Conservation (phyloP, 2,329 filamentous ascomycete genomes). For the Diaporthe capsici region DNA sequence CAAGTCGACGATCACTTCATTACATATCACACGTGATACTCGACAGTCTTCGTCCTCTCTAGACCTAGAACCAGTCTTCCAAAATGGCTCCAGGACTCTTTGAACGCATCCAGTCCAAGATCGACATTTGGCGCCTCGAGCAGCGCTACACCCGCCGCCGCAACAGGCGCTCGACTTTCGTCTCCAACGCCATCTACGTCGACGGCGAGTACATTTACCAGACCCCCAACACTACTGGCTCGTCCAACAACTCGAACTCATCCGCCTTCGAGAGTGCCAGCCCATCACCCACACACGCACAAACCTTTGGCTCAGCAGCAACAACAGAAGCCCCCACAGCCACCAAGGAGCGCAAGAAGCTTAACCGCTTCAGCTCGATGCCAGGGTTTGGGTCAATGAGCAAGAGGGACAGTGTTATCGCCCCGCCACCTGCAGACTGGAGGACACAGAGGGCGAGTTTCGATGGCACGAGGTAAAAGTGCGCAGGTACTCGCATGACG, state of each 20-base stretch:
- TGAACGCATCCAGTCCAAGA: constrained; percentile 74
- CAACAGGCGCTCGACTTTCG: constrained; percentile 87
- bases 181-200: constrained; percentile 90
- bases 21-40: neutral
- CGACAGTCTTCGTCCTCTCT: neutral
- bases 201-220: constrained; percentile 95
- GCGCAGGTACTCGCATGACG: constrained; percentile 16
- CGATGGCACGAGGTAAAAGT: constrained; percentile 31
- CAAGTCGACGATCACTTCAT: neutral
- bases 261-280: constrained; percentile 55
- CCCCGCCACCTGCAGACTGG: constrained; percentile 56
- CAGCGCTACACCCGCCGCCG: constrained; percentile 94
- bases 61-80: constrained; percentile 29
- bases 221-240: constrained; percentile 71
- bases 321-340: constrained; percentile 45
- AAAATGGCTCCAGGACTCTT: constrained; percentile 67
- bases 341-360: constrained; percentile 60
- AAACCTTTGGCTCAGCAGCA: constrained; percentile 47
- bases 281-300: constrained; percentile 48
- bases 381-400: constrained; percentile 64
- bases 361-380: constrained; percentile 70
- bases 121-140: constrained; percentile 95
- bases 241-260: constrained; percentile 60
- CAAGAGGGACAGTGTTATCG: constrained; percentile 50
- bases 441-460: constrained; percentile 53